Evolutionary conservation across 257 asterid species (phyloP).

Genomic region (Forsythia suspensa): DNA sequence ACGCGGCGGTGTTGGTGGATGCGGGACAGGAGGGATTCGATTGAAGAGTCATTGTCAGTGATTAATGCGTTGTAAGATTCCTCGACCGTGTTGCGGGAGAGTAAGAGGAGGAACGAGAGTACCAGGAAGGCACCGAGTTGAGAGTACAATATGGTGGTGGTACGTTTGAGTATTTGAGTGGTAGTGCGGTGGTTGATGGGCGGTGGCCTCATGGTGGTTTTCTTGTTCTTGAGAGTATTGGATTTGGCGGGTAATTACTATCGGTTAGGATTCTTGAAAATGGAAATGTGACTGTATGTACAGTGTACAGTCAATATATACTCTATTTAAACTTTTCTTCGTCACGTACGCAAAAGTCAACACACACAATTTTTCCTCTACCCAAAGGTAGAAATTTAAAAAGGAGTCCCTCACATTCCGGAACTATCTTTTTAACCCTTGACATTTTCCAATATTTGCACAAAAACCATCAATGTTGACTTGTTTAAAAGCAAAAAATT

Average conservation of each 20-base stretch:
- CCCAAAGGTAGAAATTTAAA: too few species aligned
- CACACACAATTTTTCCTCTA: too few species aligned
- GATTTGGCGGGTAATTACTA: constrained; percentile 21
- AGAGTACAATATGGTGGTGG: constrained; percentile 50
- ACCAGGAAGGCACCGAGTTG: constrained; percentile 71
- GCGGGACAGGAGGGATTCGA: not conserved
- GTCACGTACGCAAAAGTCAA: too few species aligned
- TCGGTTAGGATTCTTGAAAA: constrained; percentile 26
- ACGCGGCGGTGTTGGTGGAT: constrained; percentile 20
- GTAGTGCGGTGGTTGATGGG: constrained; percentile 44
- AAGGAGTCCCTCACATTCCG: not conserved
- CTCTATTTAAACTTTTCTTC: too few species aligned
- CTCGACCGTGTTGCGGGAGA: constrained; percentile 24
- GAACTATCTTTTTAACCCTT: not conserved
- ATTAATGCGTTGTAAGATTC: not conserved
- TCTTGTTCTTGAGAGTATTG: not conserved
- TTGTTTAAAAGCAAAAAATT: too few species aligned
- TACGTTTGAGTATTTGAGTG: not conserved
- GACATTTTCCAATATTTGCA: not conserved
- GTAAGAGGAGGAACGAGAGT: constrained; percentile 58
- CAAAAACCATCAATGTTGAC: too few species aligned
- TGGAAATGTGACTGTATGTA: not conserved
- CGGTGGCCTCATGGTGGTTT: constrained; percentile 20
- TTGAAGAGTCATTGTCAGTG: not conserved
- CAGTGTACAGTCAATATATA: not conserved